A percentile compares a stretch with the other conserved stretches of the same genome.
These are phyloP conservation scores for Alternaria gansuensis DNA, from an alignment of 2,329 filamentous ascomycete genomes.

Conservation along the genomic window DNA sequence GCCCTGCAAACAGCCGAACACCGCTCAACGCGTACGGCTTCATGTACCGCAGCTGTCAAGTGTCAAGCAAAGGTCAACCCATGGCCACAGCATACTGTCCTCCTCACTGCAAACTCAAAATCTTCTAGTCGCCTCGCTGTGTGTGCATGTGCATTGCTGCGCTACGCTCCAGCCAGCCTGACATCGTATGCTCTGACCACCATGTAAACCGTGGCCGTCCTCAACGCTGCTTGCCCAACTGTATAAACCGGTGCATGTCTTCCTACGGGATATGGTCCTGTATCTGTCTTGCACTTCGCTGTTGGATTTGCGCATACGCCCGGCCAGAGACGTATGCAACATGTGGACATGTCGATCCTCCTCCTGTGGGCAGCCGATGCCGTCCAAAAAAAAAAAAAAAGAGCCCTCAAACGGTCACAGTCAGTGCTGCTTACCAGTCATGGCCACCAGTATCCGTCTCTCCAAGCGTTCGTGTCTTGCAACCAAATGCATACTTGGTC, in stretches of 20 bases:
- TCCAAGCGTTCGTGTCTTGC: slow-evolving; percentile 2
- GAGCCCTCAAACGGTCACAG: slow-evolving; percentile 1
- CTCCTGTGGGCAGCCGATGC: slow-evolving; percentile 8
- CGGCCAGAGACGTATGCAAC: slow-evolving; percentile 6
- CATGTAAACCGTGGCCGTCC: slow-evolving; percentile 11
- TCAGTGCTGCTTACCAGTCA: slow-evolving; percentile 9
- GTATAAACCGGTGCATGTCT: slow-evolving; percentile 3
- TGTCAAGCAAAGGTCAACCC: slow-evolving; percentile 14
- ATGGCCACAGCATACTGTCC: slow-evolving; percentile 15
- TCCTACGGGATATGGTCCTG: slow-evolving; percentile 2
- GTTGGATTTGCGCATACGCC: slow-evolving; percentile 8
- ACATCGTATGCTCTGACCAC: slow-evolving; percentile 10
- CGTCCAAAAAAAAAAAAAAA: slow-evolving; percentile 3
- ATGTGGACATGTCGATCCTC: slow-evolving; percentile 15
- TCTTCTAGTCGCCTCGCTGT: slow-evolving; percentile 10
- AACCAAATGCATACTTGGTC: slow-evolving; percentile 1
- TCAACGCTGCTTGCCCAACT: slow-evolving; percentile 10
- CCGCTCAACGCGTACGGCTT: neutral
- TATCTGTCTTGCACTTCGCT: neutral
- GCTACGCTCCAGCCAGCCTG: slow-evolving; percentile 1
- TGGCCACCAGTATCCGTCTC: slow-evolving; percentile 6
- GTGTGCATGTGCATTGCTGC: slow-evolving; percentile 20
- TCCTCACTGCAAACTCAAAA: slow-evolving; percentile 12
- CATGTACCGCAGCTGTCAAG: slow-evolving; percentile 17
- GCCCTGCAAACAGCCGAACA: slow-evolving; percentile 10